phyloP scores from a whole-genome alignment of 2,329 filamentous ascomycete genomes.

The Gnomoniopsis sp. region DNA sequence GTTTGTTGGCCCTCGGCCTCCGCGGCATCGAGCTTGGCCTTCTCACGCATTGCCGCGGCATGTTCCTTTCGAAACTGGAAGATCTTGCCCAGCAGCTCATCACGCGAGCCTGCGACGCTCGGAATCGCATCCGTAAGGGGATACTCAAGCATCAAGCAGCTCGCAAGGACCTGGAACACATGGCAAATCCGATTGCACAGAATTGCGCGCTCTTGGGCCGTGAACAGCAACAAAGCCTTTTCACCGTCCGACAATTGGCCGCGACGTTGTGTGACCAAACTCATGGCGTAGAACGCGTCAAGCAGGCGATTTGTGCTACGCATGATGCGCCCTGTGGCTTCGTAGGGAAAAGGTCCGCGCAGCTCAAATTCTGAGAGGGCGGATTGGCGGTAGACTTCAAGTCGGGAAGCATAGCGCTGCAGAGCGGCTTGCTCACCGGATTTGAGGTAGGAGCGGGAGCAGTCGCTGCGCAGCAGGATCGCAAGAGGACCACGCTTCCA shows the following conservation, averaged over 20 bases:
- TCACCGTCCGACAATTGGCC: conserved; percentile 74
- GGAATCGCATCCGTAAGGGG: conserved; percentile 87
- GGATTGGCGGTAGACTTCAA: conserved; percentile 69
- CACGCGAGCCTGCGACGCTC: conserved; percentile 74
- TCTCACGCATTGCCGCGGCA: conserved; percentile 37
- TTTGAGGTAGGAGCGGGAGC: conserved; percentile 70
- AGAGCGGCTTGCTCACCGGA: conserved; percentile 85
- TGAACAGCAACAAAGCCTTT: conserved; percentile 74
- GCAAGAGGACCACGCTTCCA: conserved; percentile 93
- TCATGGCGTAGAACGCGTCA: conserved; percentile 95
- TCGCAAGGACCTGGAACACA: conserved; percentile 80
- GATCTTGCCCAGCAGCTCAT: conserved; percentile 80
- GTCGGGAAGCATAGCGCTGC: conserved; percentile 71
- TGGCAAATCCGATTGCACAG: conserved; percentile 89
- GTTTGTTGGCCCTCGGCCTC: conserved; percentile 9
- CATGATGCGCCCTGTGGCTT: conserved; percentile 70
- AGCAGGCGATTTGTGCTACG: conserved; percentile 79
- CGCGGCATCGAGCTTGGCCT: conserved; percentile 30
- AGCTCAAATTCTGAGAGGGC: conserved; percentile 88
- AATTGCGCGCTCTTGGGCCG: conserved; percentile 71
- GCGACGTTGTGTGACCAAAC: conserved; percentile 82
- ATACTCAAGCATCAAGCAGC: conserved; percentile 91
- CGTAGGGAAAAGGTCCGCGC: conserved; percentile 78
- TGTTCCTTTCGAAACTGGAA: conserved; percentile 79
- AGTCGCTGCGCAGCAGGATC: conserved; percentile 60